phyloP scores from a whole-genome alignment of 352 stramenopile species.

The Phytophthora pisi region DNA sequence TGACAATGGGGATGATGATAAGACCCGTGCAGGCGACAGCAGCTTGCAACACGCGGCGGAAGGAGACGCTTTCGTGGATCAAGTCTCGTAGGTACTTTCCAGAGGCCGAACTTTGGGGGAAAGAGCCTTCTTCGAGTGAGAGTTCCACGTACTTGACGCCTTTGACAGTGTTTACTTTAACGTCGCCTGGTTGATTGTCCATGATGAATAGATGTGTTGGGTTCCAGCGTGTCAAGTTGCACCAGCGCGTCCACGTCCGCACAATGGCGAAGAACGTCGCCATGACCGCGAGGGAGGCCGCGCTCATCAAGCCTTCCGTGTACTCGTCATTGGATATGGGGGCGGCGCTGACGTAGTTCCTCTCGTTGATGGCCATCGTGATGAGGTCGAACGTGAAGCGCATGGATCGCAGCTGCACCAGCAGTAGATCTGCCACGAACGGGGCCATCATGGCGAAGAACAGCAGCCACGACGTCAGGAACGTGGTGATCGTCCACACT shows the following conservation, averaged over 20 bases:
- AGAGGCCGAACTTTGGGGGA: neutral
- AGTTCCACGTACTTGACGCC: conserved; percentile 1
- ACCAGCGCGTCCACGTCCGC: neutral
- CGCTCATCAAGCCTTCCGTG: neutral
- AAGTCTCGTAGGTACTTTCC: neutral
- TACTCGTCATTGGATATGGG: neutral
- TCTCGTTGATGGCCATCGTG: conserved; percentile 24
- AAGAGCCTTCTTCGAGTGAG: neutral
- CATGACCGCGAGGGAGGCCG: neutral
- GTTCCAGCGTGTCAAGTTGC: neutral
- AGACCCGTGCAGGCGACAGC: neutral
- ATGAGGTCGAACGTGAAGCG: conserved; percentile 51
- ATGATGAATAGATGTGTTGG: neutral
- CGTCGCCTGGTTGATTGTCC: neutral
- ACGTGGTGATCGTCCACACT: neutral
- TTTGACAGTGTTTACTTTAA: neutral
- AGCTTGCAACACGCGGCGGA: neutral
- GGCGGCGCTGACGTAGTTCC: neutral
- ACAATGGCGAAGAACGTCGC: neutral
- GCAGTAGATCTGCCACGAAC: conserved; percentile 35
- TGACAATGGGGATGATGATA: neutral
- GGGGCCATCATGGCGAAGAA: conserved; percentile 14
- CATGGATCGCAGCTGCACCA: conserved; percentile 33
- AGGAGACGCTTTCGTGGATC: neutral
- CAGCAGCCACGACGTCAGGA: neutral